phyloP scores from a whole-genome alignment of 345 rosid genomes.

The Triadica sebifera region DNA sequence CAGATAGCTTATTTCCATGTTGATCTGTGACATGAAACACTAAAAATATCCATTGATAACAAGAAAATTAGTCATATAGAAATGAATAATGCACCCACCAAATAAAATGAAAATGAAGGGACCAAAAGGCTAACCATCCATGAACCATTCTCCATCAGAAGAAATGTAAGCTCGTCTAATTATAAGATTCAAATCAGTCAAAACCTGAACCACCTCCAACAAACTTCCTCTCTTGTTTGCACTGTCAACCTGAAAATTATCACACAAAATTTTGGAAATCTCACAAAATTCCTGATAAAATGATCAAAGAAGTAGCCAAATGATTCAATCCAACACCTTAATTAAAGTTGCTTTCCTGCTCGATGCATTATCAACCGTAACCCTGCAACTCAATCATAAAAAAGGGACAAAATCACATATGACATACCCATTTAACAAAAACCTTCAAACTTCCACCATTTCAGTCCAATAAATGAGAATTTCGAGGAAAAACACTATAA shows the following conservation, averaged over 20 bases:
- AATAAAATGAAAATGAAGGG: not conserved
- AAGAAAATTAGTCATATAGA: constrained; percentile 14
- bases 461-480: constrained; percentile 13
- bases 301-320: constrained; percentile 6
- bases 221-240: constrained; percentile 76
- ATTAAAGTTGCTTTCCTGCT: constrained; percentile 61
- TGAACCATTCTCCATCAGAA: constrained; percentile 87
- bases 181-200: constrained; percentile 67
- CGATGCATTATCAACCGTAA: constrained; percentile 58
- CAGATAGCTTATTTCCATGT: constrained; percentile 61
- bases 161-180: constrained; percentile 78
- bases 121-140: constrained; percentile 61
- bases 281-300: not conserved
- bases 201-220: constrained; percentile 78
- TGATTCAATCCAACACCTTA: constrained; percentile 43
- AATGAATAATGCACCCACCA: not conserved
- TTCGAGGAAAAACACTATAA: constrained; percentile 13
- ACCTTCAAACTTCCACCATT: constrained; percentile 15
- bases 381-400: constrained; percentile 50
- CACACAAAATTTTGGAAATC: not conserved
- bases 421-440: constrained; percentile 16
- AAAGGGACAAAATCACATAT: constrained; percentile 7
- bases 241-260: constrained; percentile 60
- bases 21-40: constrained; percentile 79
- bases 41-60: constrained; percentile 27